Base-by-base conservation (phyloP, 2,329 filamentous ascomycete species). In the Fusarium redolens region DNA sequence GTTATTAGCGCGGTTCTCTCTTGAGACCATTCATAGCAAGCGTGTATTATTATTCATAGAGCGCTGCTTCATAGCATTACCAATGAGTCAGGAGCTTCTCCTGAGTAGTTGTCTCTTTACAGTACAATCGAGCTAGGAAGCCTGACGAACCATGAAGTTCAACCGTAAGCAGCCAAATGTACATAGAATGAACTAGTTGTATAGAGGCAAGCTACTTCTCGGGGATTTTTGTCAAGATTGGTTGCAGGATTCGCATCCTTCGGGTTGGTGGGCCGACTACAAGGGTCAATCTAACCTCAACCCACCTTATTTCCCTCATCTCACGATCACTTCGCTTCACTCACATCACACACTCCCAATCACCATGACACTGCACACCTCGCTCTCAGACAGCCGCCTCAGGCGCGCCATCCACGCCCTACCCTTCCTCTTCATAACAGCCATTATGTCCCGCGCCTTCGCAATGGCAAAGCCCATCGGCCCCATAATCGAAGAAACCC, bases 381-480 rank as follows among this genome's bases (percentile, higher is more conserved):
- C 25, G 5, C 25, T 25, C 25, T 25, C 25, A 25, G 25, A 25
- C 25, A 25, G 61, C 40, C 47, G 66, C 7, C 52, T 70, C 5
- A 14, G 44, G 28, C 75, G 75, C 4, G 76, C 75, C 9, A 30
- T 78, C 3, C 28, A 67, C 28, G 75, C 69, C 7, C 38, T 75
- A 0, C 77, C 78, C 3, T 70, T 79, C 17, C 61, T 79, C 14
- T 55, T 51, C 12, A 22, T 77, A 4, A 31, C 73, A 3, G 58
- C 58, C 5, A 15, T 79, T 4, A 79, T 77, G 76, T 33, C 52
- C 11, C 59, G 65, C 33, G 73, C 68, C 9, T 71, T 77, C n/a
- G 31, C 45, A 9, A 73, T 79, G 66, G 70, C 54, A 17, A 51
- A 68, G n/a, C 69, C 75, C 2, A 66, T 78, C 30, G 71, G 48